Evolutionary conservation across 352 stramenopile genomes (phyloP).

Genomic region (Phytopythium montanum): DNA sequence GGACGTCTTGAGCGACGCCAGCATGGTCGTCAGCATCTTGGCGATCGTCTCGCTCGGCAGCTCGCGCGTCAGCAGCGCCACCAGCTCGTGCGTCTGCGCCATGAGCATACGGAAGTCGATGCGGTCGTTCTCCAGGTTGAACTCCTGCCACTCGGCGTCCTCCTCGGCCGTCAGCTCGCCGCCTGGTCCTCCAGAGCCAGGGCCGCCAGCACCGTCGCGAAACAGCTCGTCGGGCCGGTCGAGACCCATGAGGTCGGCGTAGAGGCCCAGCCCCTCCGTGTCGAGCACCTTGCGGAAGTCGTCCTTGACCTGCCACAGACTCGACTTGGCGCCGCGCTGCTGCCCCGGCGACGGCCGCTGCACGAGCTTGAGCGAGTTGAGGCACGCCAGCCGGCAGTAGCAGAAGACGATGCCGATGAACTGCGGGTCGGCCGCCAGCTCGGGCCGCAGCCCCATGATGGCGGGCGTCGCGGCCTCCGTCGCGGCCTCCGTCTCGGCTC

Average conservation of each 20-base stretch:
- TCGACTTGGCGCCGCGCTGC: conserved; percentile 60
- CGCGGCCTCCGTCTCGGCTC: background rate
- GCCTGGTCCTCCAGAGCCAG: too few species aligned
- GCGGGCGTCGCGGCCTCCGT: conserved; percentile 25
- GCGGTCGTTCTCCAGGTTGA: conserved; percentile 83
- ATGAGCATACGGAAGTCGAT: conserved; percentile 84
- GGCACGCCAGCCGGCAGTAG: conserved; percentile 74
- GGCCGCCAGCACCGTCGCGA: conserved; percentile 13
- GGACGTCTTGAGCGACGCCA: conserved; percentile 80
- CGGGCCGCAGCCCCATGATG: conserved; percentile 76
- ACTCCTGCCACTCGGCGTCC: conserved; percentile 83
- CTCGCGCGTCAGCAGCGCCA: conserved; percentile 56
- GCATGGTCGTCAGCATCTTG: conserved; percentile 83
- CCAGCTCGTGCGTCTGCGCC: conserved; percentile 58
- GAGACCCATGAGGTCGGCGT: conserved; percentile 74
- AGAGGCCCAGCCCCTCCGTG: conserved; percentile 66
- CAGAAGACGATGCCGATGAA: conserved; percentile 81
- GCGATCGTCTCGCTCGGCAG: conserved; percentile 74
- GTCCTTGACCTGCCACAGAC: conserved; percentile 78
- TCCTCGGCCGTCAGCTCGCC: conserved; percentile 28
- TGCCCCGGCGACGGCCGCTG: conserved; percentile 41
- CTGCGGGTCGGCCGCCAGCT: conserved; percentile 67
- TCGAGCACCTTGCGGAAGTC: conserved; percentile 79
- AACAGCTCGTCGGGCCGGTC: conserved; percentile 20
- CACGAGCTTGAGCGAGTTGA: conserved; percentile 85